A percentile compares a stretch with the other conserved stretches of the same genome.
Conservation (phyloP, 2,329 filamentous ascomycete species). For the Allantophomopsis lycopodina region DNA sequence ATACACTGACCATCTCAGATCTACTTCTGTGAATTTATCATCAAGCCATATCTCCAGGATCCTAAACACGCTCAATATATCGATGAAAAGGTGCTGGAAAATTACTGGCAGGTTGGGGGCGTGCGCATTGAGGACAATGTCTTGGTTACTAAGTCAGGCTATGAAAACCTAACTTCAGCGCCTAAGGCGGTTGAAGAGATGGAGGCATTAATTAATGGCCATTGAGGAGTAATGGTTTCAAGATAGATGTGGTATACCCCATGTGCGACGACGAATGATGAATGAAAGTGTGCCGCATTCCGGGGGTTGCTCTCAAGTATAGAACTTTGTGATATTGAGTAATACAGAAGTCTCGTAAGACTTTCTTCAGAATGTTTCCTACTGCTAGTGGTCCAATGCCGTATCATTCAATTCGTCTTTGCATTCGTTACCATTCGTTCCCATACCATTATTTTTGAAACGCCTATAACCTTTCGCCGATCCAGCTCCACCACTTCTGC, state of each 20-base stretch:
- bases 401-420: too few species aligned
- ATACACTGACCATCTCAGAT: conserved; percentile 32
- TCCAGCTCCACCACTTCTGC: conserved; percentile 83
- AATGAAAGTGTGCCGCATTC: too few species aligned
- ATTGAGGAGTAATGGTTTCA: too few species aligned
- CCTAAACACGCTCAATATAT: conserved; percentile 65
- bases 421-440: too few species aligned
- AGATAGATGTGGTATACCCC: too few species aligned
- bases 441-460: too few species aligned
- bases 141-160: conserved; percentile 53
- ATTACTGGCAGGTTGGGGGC: conserved; percentile 73
- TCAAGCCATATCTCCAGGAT: conserved; percentile 64
- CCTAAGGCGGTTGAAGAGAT: conserved; percentile 53
- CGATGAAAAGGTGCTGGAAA: conserved; percentile 55
- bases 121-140: conserved; percentile 62
- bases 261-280: too few species aligned
- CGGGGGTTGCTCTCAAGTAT: too few species aligned
- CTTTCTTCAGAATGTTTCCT: too few species aligned
- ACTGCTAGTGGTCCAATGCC: too few species aligned
- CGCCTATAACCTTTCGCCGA: conserved; percentile 55
- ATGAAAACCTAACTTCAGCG: conserved; percentile 60
- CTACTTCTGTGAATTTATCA: conserved; percentile 86
- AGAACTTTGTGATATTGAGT: too few species aligned
- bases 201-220: conserved; percentile 1
- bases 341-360: too few species aligned